Evolutionary conservation across 2,329 filamentous ascomycete species (phyloP).

Genomic region (Xylaria sp.): DNA sequence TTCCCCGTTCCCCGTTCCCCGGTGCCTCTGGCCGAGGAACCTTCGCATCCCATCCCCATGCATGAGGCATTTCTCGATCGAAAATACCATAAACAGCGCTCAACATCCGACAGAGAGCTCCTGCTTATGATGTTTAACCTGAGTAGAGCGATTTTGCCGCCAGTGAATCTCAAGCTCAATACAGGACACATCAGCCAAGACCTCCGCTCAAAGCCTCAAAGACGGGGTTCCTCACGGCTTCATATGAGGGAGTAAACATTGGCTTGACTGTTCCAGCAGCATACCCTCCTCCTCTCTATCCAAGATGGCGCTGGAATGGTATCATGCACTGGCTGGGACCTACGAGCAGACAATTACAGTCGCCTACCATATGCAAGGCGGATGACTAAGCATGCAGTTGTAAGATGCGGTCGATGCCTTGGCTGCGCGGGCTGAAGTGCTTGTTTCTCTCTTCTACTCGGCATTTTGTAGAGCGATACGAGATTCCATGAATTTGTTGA

Average conservation of each 20-base stretch:
- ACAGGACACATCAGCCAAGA: not conserved
- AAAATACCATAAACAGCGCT: too few species aligned
- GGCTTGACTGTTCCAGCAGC: not conserved
- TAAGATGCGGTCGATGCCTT: not conserved
- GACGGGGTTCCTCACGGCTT: not conserved
- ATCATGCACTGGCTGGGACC: not conserved
- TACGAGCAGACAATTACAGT: not conserved
- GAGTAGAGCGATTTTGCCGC: not conserved
- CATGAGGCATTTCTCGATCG: not conserved
- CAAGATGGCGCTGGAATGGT: not conserved
- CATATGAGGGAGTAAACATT: not conserved
- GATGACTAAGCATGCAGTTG: not conserved
- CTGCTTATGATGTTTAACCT: not conserved
- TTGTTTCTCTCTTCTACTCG: not conserved
- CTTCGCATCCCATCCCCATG: not conserved
- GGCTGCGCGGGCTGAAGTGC: not conserved
- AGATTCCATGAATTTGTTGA: conserved; percentile 27
- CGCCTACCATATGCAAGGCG: not conserved
- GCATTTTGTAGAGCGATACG: conserved; percentile 15
- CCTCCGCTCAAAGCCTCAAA: not conserved
- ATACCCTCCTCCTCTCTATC: not conserved
- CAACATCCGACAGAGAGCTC: not conserved
- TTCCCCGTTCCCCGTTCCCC: too few species aligned
- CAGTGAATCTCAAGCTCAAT: not conserved
- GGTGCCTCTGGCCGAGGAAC: not conserved